Evolutionary conservation across 73 alveolate species (phyloP), one percentile per base, ranked within the genome.

Genomic region (Loxodes magnus): DNA sequence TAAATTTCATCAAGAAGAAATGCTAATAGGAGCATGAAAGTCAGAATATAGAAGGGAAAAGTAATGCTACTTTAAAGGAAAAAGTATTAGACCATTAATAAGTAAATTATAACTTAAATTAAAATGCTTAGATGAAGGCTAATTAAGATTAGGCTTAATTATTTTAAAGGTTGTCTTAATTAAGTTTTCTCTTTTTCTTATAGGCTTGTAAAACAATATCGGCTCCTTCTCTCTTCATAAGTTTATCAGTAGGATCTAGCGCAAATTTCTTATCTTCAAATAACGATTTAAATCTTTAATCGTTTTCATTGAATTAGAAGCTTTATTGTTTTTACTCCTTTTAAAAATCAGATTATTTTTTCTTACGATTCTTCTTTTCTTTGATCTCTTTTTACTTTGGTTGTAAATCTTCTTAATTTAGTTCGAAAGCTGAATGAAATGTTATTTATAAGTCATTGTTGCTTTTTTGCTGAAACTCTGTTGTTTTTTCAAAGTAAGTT

Each of bases 201-300:
- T n/a, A n/a, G n/a, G n/a, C n/a, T n/a, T n/a, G n/a, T n/a, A n/a
- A n/a, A n/a, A n/a, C n/a, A n/a, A n/a, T n/a, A n/a, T n/a, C n/a
- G n/a, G n/a, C n/a, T n/a, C n/a, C n/a, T n/a, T 46, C 67, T 55
- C 59, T 76, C 50, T 68, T 82, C 62, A 77, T 77, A 42, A 62
- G 63, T 51, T 70, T 82, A 57, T 76, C 59, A 30, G 94, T 82
- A 24, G 94, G 94, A 77, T 82, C 94, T 20, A 82, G 49, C 1
- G 90, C 94, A 53, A 56, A 82, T 34, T 54, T 83, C 35, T 44
- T 59, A 71, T 77, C 74, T 55, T 61, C 63, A 30, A 56, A 48
- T 9, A 64, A 37, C 4, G 43, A 35, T 24, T 20, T 53, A 39
- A 64, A 64, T 56, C 79, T 64, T 23, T 56, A 25, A 29, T 64